Conservation (phyloP, 2,329 filamentous ascomycete genomes). For the Colletotrichum sansevieriae region DNA sequence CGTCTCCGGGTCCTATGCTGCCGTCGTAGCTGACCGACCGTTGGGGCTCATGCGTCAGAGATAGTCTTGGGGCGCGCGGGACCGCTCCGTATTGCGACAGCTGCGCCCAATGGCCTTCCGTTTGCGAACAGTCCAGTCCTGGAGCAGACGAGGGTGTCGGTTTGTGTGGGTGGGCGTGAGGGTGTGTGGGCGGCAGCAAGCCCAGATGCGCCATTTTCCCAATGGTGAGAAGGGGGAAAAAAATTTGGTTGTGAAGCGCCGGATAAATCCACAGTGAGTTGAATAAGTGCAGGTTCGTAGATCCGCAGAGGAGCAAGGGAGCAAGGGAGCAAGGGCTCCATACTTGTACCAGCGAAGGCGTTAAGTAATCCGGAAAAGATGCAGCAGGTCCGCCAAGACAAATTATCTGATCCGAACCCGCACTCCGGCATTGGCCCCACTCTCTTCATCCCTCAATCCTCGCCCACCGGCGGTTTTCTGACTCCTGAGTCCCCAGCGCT, state of each 20-base stretch:
- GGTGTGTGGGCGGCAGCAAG: slow-evolving; percentile 17
- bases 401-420: slow-evolving; percentile 43
- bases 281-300: slow-evolving; percentile 22
- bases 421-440: slow-evolving; percentile 35
- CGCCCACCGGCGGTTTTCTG: neutral
- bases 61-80: slow-evolving; percentile 11
- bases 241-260: slow-evolving; percentile 2
- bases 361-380: slow-evolving; percentile 28
- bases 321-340: slow-evolving; percentile 21
- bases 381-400: slow-evolving; percentile 37
- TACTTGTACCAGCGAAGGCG: neutral
- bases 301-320: slow-evolving; percentile 26
- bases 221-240: neutral
- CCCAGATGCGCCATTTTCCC: slow-evolving; percentile 41
- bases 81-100: slow-evolving; percentile 16
- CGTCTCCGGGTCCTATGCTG: slow-evolving; percentile 23
- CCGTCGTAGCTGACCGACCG: slow-evolving; percentile 22
- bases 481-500: neutral
- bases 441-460: slow-evolving; percentile 12
- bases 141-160: slow-evolving; percentile 25
- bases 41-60: slow-evolving; percentile 24
- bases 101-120: slow-evolving; percentile 10
- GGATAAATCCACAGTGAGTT: neutral
- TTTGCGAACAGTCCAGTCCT: slow-evolving; percentile 19
- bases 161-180: slow-evolving; percentile 23